These are phyloP conservation scores for Ceratobasidium papillatum DNA, from an alignment of 1,284 basidiomycete species.

Conservation along the genomic window DNA sequence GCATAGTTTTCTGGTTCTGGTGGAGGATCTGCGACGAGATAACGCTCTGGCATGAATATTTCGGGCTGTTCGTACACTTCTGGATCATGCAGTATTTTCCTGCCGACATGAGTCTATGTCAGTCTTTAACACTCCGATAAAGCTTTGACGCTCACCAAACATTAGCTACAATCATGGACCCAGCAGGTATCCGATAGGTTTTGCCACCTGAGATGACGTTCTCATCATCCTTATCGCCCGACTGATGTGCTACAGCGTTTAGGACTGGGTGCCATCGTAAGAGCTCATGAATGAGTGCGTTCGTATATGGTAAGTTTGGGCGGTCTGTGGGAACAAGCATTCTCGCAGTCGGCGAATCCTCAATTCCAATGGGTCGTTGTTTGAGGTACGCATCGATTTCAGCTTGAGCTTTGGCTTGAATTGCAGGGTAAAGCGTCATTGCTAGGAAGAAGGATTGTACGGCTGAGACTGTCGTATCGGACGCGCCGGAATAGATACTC, in stretches of 20 bases:
- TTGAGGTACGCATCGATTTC: conserved; percentile 2
- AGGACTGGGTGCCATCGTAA: conserved; percentile 21
- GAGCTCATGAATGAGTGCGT: conserved; percentile 8
- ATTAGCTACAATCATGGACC: conserved; percentile 1
- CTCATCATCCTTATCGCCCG: neutral
- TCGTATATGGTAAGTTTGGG: conserved; percentile 39
- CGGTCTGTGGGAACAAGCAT: conserved; percentile 40
- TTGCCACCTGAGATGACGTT: conserved; percentile 5
- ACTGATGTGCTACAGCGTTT: neutral
- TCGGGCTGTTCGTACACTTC: conserved; percentile 90
- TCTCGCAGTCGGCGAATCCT: too few species aligned
- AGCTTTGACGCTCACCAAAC: neutral
- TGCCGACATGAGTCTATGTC: neutral
- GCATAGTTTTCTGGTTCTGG: conserved; percentile 8
- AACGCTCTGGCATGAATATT: conserved; percentile 86
- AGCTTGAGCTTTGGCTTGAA: conserved; percentile 11
- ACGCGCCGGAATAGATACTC: conserved; percentile 49
- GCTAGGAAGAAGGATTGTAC: conserved; percentile 29
- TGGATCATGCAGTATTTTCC: conserved; percentile 76
- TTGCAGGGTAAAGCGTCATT: conserved; percentile 6
- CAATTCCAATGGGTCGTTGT: too few species aligned
- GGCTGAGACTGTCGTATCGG: conserved; percentile 37
- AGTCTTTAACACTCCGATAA: neutral
- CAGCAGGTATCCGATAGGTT: conserved; percentile 22
- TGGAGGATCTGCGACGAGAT: conserved; percentile 80